A percentile compares a stretch with the other conserved stretches of the same genome.
Conservation (phyloP, 495 filamentous ascomycete species). For the Neurospora sp. region DNA sequence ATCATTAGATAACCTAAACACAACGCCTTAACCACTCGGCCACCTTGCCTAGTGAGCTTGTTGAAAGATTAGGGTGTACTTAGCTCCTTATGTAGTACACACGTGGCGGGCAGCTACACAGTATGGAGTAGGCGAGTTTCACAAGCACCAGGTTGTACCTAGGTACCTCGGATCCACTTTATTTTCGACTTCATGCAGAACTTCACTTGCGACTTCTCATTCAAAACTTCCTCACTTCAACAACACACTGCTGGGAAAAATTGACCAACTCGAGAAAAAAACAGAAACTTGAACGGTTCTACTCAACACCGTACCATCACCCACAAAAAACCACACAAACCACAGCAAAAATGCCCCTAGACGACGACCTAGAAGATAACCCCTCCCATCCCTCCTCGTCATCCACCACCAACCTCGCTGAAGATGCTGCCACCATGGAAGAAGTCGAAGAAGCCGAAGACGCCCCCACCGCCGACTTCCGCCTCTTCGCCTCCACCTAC, state of each 20-base stretch:
- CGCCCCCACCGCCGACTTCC: conserved; percentile 61
- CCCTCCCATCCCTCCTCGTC: conserved; percentile 1
- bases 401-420: not conserved
- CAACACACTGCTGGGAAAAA: not conserved
- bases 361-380: conserved; percentile 33
- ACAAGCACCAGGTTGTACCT: not conserved
- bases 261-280: not conserved
- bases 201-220: not conserved
- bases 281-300: not conserved
- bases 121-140: not conserved
- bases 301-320: not conserved
- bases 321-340: not conserved
- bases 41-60: conserved; percentile 20
- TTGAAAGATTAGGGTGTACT: not conserved
- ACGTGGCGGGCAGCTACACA: not conserved
- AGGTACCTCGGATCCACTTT: not conserved
- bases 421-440: conserved; percentile 7
- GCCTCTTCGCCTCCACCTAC: conserved; percentile 54
- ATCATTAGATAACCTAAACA: conserved; percentile 31
- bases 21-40: conserved; percentile 45
- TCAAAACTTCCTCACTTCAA: not conserved
- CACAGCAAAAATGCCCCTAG: conserved; percentile 24
- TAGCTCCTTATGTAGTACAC: not conserved
- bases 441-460: conserved; percentile 62
- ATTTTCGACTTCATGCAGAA: not conserved